A percentile compares a stretch with the other conserved stretches of the same genome.
Evolutionary conservation across 108 stramenopile species (phyloP).

Genomic region (Fistulifera pelliculosa): DNA sequence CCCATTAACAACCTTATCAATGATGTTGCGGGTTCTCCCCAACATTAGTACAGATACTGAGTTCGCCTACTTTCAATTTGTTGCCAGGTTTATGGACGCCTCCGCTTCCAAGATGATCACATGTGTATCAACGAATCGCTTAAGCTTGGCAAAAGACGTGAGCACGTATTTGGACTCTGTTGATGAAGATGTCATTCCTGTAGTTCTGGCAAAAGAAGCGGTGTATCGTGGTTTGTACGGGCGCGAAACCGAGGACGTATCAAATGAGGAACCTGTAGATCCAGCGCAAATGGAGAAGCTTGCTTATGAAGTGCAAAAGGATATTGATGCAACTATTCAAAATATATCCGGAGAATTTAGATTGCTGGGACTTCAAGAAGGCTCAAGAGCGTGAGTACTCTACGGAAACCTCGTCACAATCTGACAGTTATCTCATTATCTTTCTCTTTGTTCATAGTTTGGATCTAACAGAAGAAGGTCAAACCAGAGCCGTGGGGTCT

Average conservation of each 20-base stretch:
- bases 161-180: slow-evolving; percentile 33
- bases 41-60: no score
- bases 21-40: slow-evolving; percentile 23
- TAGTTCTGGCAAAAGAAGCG: slow-evolving; percentile 45
- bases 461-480: slow-evolving; percentile 19
- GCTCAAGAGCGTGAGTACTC: slow-evolving; percentile 4
- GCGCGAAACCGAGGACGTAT: slow-evolving; percentile 28
- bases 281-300: slow-evolving; percentile 33
- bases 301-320: slow-evolving; percentile 39
- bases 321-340: slow-evolving; percentile 54
- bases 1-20: slow-evolving; percentile 33
- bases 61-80: slow-evolving; percentile 41
- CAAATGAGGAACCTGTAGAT: slow-evolving; percentile 14
- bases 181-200: slow-evolving; percentile 39
- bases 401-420: not conserved
- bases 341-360: slow-evolving; percentile 44
- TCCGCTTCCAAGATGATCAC: slow-evolving; percentile 33
- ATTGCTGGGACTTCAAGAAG: slow-evolving; percentile 40
- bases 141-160: slow-evolving; percentile 30
- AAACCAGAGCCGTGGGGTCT: slow-evolving; percentile 12
- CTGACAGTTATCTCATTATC: no score
- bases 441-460: not conserved
- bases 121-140: slow-evolving; percentile 26
- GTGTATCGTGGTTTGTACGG: slow-evolving; percentile 44
- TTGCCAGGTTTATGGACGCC: slow-evolving; percentile 26